A percentile compares a stretch with the other conserved stretches of the same genome.
These are phyloP conservation scores for Plantago elongata DNA, from an alignment of 257 asterid genomes.

Conservation along the genomic window DNA sequence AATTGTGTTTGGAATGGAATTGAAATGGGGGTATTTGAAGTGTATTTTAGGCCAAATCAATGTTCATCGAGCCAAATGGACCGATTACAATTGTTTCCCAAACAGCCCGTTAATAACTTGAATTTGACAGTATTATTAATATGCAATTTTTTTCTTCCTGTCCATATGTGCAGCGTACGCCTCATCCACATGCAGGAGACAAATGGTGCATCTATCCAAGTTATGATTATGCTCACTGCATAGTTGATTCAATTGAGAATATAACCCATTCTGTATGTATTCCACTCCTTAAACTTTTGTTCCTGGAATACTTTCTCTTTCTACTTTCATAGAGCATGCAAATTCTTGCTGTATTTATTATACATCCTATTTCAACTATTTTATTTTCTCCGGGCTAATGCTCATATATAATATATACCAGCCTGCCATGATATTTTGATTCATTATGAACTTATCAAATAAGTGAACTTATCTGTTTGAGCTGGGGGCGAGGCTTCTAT, in stretches of 20 bases:
- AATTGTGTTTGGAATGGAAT: too few relatives aligned
- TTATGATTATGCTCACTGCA: conserved; percentile 91
- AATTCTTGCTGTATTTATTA: background rate
- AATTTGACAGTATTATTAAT: conserved; percentile 14
- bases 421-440: too few relatives aligned
- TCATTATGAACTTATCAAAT: too few relatives aligned
- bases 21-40: too few relatives aligned
- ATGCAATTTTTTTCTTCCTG: conserved; percentile 18
- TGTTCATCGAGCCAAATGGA: too few relatives aligned
- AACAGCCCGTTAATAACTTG: too few relatives aligned
- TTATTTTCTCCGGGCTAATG: too few relatives aligned
- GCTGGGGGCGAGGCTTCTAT: too few relatives aligned
- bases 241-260: conserved; percentile 93
- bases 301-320: background rate
- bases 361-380: background rate
- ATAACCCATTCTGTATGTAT: conserved; percentile 84
- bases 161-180: conserved; percentile 63
- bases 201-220: conserved; percentile 99
- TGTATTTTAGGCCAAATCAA: too few relatives aligned
- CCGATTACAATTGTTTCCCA: too few relatives aligned
- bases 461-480: too few relatives aligned
- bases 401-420: too few relatives aligned
- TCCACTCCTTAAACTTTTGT: background rate
- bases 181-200: conserved; percentile 99
- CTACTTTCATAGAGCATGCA: background rate